Evolutionary conservation across 1,284 basidiomycete species (phyloP), one percentile per base, ranked within the genome.

Genomic region (Pseudozyma sp.): DNA sequence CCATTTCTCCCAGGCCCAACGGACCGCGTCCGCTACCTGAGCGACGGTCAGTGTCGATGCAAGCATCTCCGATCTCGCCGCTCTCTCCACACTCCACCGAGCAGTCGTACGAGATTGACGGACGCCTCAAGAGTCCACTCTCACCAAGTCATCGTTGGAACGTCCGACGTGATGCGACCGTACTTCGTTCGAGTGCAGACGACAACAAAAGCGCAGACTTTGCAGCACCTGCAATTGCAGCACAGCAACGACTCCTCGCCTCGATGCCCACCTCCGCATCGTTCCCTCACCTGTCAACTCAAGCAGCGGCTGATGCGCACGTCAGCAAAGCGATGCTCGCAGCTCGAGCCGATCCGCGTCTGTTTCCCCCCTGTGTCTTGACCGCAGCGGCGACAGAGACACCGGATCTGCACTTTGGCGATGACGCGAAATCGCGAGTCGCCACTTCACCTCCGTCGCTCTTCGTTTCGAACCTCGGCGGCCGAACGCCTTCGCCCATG

Each of bases 271-370:
- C 48, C 19, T 57, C 62, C 0, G 44, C 50, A 9, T 64, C 62
- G 7, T 48, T 54, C 5, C 62, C 62, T 4, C 29, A 48, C 33
- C 39, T 64, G 14, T 51, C 60, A 14, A 55, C 35, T 37, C 33
- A 55, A 14, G 16, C 47, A 8, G 9, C 45, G 29, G 33, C 37
- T 11, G 8, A 8, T 14, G 39, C 65, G 8, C 45, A 60, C 29
- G 45, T 62, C 14, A 68, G 59, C 47, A 40, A 47, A 51, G 59
- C 66, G 8, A 68, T 68, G 66, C 59, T 68, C 7, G 66, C 58
- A 7, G 60, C 60, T 1, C 30, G 60, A 33, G 60, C 59, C 2
- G 66, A 63, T 24, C 66, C 52, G 29, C 59, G 66, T 17, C 66
- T 63, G 7, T 68, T 68, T 31, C 66, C 40, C 40, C 7, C 7